Percentiles rank a stretch among this genome's conserved stretches.
Evolutionary conservation across 2,329 filamentous ascomycete species (phyloP).

Genomic region (Aspergillus sergii): DNA sequence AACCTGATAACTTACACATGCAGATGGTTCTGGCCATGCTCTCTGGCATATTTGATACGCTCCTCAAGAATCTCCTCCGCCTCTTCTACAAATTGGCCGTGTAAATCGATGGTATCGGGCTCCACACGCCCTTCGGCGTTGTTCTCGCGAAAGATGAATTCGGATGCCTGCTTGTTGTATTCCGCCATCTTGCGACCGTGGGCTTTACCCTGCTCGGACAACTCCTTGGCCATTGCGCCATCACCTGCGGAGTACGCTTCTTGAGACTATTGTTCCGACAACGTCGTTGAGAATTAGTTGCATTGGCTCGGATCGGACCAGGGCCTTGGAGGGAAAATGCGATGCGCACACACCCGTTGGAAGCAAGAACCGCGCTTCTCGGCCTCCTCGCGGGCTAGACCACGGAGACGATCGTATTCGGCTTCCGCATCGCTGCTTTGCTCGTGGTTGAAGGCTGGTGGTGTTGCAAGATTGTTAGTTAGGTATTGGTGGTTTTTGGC

Average conservation of each 20-base stretch:
- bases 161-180: conserved; percentile 87
- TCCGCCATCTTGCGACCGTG: conserved; percentile 83
- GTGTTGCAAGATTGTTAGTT: conserved; percentile 7
- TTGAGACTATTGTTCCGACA: conserved; percentile 57
- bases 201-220: conserved; percentile 81
- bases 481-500: background rate
- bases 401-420: conserved; percentile 90
- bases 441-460: conserved; percentile 73
- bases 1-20: conserved; percentile 64
- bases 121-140: conserved; percentile 76
- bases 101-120: conserved; percentile 85
- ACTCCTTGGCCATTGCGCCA: conserved; percentile 76
- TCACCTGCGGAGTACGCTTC: conserved; percentile 83
- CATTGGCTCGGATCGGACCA: background rate
- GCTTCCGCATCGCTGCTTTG: conserved; percentile 70
- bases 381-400: conserved; percentile 78
- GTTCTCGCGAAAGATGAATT: conserved; percentile 95
- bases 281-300: background rate
- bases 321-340: background rate
- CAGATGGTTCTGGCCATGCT: conserved; percentile 75
- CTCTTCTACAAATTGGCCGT: conserved; percentile 93
- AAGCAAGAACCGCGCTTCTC: conserved; percentile 77
- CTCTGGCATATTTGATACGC: conserved; percentile 76
- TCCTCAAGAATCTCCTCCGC: conserved; percentile 87
- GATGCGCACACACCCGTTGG: conserved; percentile 57